Evolutionary conservation across 2,329 filamentous ascomycete genomes (phyloP).

Genomic region (Ploettnerulaceae sp.): DNA sequence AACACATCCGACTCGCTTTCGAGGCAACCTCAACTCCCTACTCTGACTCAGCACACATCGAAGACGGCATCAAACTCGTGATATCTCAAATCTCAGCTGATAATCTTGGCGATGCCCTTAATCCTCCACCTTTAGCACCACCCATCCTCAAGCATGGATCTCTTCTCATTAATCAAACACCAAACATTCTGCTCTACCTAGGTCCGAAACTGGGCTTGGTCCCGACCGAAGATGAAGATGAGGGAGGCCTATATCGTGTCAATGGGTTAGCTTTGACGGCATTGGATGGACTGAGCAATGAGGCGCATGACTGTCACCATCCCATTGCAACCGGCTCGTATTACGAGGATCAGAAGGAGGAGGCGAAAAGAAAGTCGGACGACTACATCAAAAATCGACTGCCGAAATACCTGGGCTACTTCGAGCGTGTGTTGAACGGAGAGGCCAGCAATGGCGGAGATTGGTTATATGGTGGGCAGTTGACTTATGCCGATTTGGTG

Average conservation of each 20-base stretch:
- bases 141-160: constrained; percentile 55
- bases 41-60: constrained; percentile 52
- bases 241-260: constrained; percentile 49
- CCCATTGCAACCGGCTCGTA: constrained; percentile 55
- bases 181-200: constrained; percentile 70
- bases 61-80: constrained; percentile 49
- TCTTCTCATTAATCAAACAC: constrained; percentile 62
- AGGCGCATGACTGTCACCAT: constrained; percentile 73
- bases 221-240: constrained; percentile 30
- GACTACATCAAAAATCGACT: constrained; percentile 58
- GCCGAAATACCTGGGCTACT: constrained; percentile 68
- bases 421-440: constrained; percentile 58
- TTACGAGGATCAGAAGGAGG: constrained; percentile 73
- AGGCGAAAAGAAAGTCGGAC: constrained; percentile 51
- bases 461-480: constrained; percentile 58
- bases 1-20: constrained; percentile 67
- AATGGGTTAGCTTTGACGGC: constrained; percentile 64
- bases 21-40: constrained; percentile 64
- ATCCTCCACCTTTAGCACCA: constrained; percentile 62
- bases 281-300: constrained; percentile 61
- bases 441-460: constrained; percentile 53
- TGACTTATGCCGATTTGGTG: constrained; percentile 63
- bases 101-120: constrained; percentile 47
- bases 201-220: constrained; percentile 35
- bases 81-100: constrained; percentile 42